These are phyloP conservation scores for Geotrichum restrictum DNA, from an alignment of 1,139 yeast species.

Conservation along the genomic window DNA sequence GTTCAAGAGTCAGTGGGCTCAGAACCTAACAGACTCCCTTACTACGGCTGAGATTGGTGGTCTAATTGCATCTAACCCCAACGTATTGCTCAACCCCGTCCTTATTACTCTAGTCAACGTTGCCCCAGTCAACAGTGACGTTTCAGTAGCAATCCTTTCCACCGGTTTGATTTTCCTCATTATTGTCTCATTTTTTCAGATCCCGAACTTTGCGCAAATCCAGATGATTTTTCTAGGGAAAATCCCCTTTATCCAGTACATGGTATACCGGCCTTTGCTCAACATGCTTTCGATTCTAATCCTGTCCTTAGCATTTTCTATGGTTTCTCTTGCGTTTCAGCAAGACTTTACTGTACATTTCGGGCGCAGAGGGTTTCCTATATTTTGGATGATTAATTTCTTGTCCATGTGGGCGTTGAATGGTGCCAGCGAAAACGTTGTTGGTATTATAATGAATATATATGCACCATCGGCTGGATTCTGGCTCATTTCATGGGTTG, in stretches of 20 bases:
- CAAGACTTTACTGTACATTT: constrained; percentile 51
- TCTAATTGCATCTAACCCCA: constrained; percentile 26
- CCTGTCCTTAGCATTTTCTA: constrained; percentile 52
- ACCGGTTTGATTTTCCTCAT: constrained; percentile 73
- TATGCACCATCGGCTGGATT: constrained; percentile 54
- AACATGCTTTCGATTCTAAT: constrained; percentile 50
- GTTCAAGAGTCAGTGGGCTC: background rate
- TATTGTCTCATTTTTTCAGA: constrained; percentile 60
- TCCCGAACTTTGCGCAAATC: constrained; percentile 54
- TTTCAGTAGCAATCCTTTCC: constrained; percentile 59
- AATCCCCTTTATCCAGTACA: constrained; percentile 46
- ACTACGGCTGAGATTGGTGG: constrained; percentile 27
- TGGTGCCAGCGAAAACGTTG: constrained; percentile 58
- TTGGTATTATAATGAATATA: constrained; percentile 45
- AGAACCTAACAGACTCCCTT: background rate
- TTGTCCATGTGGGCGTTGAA: constrained; percentile 60
- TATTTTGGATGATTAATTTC: constrained; percentile 61
- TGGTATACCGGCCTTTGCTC: constrained; percentile 49
- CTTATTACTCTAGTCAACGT: constrained; percentile 37
- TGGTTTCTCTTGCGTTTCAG: constrained; percentile 60
- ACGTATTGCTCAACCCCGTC: constrained; percentile 40
- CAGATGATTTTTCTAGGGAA: constrained; percentile 49
- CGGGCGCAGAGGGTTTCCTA: constrained; percentile 59
- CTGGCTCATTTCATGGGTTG: constrained; percentile 62
- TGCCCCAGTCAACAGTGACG: constrained; percentile 50